Conservation (phyloP, 805 yeast genomes). For the Ogataea trehaloabstinens region DNA sequence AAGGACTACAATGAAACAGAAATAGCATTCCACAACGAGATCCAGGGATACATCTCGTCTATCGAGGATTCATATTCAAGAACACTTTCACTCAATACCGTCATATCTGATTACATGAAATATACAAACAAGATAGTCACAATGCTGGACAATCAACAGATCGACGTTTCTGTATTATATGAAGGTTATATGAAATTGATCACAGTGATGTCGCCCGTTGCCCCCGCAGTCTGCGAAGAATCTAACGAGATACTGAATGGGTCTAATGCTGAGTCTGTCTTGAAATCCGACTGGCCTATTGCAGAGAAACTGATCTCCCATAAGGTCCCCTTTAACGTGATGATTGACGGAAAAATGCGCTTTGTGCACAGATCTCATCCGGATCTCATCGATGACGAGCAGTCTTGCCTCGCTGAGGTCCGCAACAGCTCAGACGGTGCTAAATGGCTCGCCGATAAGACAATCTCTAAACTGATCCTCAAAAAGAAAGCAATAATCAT, state of each 20-base stretch:
- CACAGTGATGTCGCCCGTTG: conserved; percentile 71
- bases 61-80: conserved; percentile 60
- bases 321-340: conserved; percentile 48
- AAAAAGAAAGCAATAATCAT: conserved; percentile 36
- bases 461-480: conserved; percentile 51
- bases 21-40: conserved; percentile 53
- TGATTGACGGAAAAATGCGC: conserved; percentile 71
- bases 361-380: conserved; percentile 37
- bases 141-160: conserved; percentile 36
- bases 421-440: conserved; percentile 34
- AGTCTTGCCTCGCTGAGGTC: conserved; percentile 38
- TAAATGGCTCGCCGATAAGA: conserved; percentile 41
- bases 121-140: conserved; percentile 51
- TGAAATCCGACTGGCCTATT: conserved; percentile 65
- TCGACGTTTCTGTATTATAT: conserved; percentile 41
- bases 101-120: conserved; percentile 89
- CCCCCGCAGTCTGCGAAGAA: conserved; percentile 83
- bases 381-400: conserved; percentile 35
- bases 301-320: conserved; percentile 30
- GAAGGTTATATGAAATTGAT: conserved; percentile 54
- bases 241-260: conserved; percentile 56
- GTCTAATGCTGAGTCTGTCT: conserved; percentile 39
- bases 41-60: conserved; percentile 44
- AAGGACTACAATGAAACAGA: conserved; percentile 41
- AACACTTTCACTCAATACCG: conserved; percentile 71